These are phyloP conservation scores for Aspergillus floridensis DNA, from an alignment of 2,329 filamentous ascomycete genomes.

Conservation along the genomic window DNA sequence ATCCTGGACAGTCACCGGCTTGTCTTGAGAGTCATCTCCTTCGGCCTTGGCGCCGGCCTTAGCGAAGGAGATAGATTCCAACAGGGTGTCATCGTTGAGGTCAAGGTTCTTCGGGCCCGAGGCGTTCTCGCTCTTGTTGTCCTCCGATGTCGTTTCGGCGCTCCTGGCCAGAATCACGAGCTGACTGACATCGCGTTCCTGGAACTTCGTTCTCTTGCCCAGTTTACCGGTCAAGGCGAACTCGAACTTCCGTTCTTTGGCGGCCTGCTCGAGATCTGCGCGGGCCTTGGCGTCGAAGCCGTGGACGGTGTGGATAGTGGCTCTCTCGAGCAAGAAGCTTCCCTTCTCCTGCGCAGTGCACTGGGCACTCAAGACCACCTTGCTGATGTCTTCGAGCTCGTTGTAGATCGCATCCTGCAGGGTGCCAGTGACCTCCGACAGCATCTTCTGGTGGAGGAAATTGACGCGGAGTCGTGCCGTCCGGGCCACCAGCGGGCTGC, in stretches of 20 bases:
- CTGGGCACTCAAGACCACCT: constrained; percentile 28
- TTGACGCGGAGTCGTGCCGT: constrained; percentile 71
- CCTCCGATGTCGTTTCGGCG: constrained; percentile 34
- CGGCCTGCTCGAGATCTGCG: constrained; percentile 67
- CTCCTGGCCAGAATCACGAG: constrained; percentile 88
- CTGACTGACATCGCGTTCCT: constrained; percentile 63
- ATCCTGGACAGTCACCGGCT: constrained; percentile 38
- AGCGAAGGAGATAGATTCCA: constrained; percentile 81
- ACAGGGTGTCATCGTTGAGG: constrained; percentile 87
- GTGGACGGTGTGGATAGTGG: constrained; percentile 79
- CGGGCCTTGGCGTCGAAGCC: constrained; percentile 74
- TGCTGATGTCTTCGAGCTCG: constrained; percentile 55
- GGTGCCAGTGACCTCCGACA: constrained; percentile 61
- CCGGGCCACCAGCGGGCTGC: constrained; percentile 39
- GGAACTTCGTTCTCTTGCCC: constrained; percentile 60
- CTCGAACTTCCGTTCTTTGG: constrained; percentile 64
- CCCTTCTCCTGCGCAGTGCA: constrained; percentile 54
- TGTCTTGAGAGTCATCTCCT: constrained; percentile 40
- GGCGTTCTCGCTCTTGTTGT: constrained; percentile 26
- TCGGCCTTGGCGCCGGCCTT: constrained; percentile 56
- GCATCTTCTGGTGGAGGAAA: constrained; percentile 67
- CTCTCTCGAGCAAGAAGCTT: constrained; percentile 75
- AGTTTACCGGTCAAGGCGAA: constrained; percentile 83
- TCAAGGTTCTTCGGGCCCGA: constrained; percentile 66
- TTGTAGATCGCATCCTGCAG: constrained; percentile 61